These are phyloP conservation scores for Ustanciosporium gigantosporum DNA, from an alignment of 1,284 basidiomycete genomes.

Conservation along the genomic window DNA sequence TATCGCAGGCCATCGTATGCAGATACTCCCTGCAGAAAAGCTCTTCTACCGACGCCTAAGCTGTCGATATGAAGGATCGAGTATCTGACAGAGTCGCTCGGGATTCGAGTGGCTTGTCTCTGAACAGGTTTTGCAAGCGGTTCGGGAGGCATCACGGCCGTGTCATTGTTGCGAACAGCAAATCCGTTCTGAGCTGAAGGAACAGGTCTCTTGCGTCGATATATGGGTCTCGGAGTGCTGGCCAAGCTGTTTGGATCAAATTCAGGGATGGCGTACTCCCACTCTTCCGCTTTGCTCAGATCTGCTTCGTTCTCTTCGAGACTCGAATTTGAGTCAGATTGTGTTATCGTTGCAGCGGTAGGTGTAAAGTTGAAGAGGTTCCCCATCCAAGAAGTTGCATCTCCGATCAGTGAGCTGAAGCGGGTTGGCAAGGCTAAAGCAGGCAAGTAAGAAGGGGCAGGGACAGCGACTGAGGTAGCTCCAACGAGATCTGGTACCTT, in stretches of 20 bases:
- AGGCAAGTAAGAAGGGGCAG: slow-evolving; percentile 5
- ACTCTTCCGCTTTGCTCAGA: slow-evolving; percentile 32
- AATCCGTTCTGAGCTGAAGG: slow-evolving; percentile 34
- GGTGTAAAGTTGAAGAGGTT: slow-evolving; percentile 10
- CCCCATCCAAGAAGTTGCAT: slow-evolving; percentile 11
- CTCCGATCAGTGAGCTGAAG: slow-evolving; percentile 1
- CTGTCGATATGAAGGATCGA: slow-evolving; percentile 47
- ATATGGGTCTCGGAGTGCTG: slow-evolving; percentile 40
- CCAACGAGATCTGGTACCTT: too few species aligned
- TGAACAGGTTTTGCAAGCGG: too few species aligned
- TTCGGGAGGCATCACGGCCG: not conserved
- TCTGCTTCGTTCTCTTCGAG: not conserved
- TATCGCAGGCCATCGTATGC: slow-evolving; percentile 4
- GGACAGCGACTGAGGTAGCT: too few species aligned
- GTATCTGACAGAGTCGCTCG: slow-evolving; percentile 3
- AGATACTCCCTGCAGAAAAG: slow-evolving; percentile 21
- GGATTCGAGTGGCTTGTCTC: not conserved
- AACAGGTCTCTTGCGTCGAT: slow-evolving; percentile 33
- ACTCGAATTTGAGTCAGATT: not conserved
- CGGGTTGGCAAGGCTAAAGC: slow-evolving; percentile 1
- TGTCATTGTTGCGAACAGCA: not conserved
- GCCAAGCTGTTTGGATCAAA: slow-evolving; percentile 33
- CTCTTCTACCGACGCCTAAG: slow-evolving; percentile 27
- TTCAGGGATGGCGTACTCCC: slow-evolving; percentile 44
- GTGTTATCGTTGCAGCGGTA: too few species aligned